Evolutionary conservation across 768 basidiomycete genomes (phyloP), one percentile per base, ranked within the genome.

Genomic region (Leccinum disarticulatum): DNA sequence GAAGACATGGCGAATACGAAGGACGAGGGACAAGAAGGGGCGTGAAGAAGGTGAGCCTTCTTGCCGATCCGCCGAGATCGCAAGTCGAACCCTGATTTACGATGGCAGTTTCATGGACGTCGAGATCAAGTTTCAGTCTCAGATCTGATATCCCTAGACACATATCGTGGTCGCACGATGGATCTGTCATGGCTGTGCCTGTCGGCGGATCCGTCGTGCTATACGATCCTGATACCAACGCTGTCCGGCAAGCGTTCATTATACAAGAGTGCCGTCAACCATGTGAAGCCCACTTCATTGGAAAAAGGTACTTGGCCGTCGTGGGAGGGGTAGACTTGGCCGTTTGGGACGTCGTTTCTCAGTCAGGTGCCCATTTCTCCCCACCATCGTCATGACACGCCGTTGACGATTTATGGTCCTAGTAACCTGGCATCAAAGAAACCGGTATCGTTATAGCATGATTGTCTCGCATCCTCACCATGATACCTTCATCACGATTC

Each of bases 151-250:
- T 78, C 54, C 91, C 94, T 33, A 79, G 78, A 55, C 80, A 86
- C 62, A 77, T 83, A 0, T 81, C 86, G 1, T 97, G 94, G 87
- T 92, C 95, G 6, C 81, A 80, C 4, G 97, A 99, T 71, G 88
- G 85, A 9, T 95, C 95, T 6, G 79, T 99, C 33, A 77, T 98
- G 50, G 90, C 88, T 13, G 81, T 95, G 22, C 79, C 87, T 13
- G 81, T 90, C 55, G 86, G 85, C 0, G 69, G 81, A 15, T 83
- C 83, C 60, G 79, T 95, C 55, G 83, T 85, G 6, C 72, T 98
- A 6, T 97, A 90, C 73, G 87, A 93, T 66, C 81, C 91, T 0
- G 66, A 76, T 22, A 85, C 84, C 25, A 88, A 85, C 61, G 73
- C 78, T 25, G 74, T 91, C 15, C 77, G 82, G 19, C 84, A 84